Percentiles rank a stretch among this genome's conserved stretches.
phyloP scores from a whole-genome alignment of 2,329 filamentous ascomycete genomes.

The Geosmithia flava region DNA sequence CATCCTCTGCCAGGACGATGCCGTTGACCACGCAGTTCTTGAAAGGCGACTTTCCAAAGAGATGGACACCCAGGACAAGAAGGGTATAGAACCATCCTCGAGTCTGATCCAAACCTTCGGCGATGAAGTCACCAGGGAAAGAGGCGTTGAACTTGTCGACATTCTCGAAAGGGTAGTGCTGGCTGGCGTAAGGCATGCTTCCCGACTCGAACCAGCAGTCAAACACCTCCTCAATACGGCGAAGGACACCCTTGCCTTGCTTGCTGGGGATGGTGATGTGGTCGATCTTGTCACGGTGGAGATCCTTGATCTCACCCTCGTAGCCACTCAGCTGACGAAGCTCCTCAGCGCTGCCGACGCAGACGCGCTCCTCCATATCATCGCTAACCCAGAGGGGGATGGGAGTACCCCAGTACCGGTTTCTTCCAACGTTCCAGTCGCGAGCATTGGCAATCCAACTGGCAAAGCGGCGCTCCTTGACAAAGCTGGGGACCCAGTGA shows the following conservation, averaged over 20 bases:
- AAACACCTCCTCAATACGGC: slow-evolving; percentile 77
- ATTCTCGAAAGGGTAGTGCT: slow-evolving; percentile 89
- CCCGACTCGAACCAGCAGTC: slow-evolving; percentile 97
- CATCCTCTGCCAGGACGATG: slow-evolving; percentile 85
- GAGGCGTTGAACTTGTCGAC: slow-evolving; percentile 65
- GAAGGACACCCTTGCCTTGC: slow-evolving; percentile 72
- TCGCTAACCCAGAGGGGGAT: slow-evolving; percentile 88
- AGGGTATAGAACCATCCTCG: slow-evolving; percentile 96
- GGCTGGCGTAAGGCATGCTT: slow-evolving; percentile 86
- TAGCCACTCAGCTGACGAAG: slow-evolving; percentile 80
- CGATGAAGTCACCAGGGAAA: slow-evolving; percentile 90
- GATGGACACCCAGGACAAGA: slow-evolving; percentile 74
- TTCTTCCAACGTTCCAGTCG: slow-evolving; percentile 92
- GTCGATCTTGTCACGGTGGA: slow-evolving; percentile 89
- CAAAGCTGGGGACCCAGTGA: slow-evolving; percentile 82
- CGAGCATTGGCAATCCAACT: slow-evolving; percentile 86
- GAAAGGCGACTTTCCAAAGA: slow-evolving; percentile 78
- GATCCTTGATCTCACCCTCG: slow-evolving; percentile 67
- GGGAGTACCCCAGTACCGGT: slow-evolving; percentile 91
- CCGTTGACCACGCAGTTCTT: slow-evolving; percentile 96
- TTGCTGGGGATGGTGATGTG: slow-evolving; percentile 88
- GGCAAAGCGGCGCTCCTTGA: slow-evolving; percentile 83
- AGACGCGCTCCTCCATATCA: slow-evolving; percentile 76
- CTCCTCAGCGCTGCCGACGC: slow-evolving; percentile 74
- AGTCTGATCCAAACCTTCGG: slow-evolving; percentile 86